Conservation (phyloP, 2,329 filamentous ascomycete species). For the Fusarium nygamai region DNA sequence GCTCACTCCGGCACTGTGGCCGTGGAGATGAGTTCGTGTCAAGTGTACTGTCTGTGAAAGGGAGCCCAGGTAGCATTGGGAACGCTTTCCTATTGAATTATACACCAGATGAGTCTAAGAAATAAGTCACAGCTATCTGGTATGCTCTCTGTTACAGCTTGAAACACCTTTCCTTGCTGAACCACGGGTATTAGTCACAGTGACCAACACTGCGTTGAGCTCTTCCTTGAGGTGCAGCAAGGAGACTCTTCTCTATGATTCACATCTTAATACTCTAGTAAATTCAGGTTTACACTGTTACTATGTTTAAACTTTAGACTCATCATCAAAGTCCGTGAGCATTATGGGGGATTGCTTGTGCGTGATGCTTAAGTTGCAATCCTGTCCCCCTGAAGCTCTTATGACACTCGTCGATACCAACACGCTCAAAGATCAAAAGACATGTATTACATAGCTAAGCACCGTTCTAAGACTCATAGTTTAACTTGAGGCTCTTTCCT, state of each 20-base stretch:
- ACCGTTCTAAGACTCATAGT: accelerated
- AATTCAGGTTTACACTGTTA: accelerated
- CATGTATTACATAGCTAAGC: too few species aligned
- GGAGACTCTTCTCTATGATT: not conserved
- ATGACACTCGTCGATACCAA: not conserved
- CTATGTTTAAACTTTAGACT: too few species aligned
- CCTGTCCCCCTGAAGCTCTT: not conserved
- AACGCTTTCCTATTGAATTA: not conserved
- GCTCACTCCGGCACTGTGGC: not conserved
- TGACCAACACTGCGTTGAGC: not conserved
- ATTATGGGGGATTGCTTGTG: not conserved
- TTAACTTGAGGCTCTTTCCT: not conserved
- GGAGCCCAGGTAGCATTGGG: not conserved
- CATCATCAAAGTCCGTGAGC: accelerated
- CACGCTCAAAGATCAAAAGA: not conserved
- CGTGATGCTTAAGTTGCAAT: not conserved
- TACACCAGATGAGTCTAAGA: too few species aligned
- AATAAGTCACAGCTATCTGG: too few species aligned
- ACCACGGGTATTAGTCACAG: not conserved
- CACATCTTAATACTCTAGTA: not conserved
- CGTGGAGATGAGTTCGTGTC: not conserved
- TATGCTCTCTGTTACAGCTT: not conserved
- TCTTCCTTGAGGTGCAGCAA: not conserved
- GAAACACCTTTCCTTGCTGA: not conserved
- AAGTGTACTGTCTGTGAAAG: not conserved